Conservation (phyloP, 192 early-diverging fungal genomes). For the Dissophora ornata region DNA sequence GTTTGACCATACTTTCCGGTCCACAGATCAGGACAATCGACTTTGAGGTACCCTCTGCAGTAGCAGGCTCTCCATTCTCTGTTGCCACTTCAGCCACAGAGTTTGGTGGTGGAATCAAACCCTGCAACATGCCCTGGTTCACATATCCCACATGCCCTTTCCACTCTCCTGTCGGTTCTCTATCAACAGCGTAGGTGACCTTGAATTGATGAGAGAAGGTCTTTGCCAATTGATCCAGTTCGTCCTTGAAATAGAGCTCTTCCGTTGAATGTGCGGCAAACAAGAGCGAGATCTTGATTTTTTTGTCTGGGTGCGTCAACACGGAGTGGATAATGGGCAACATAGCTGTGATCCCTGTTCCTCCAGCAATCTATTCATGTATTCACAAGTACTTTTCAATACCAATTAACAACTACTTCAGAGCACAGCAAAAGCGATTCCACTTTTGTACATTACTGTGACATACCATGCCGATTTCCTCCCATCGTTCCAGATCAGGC, state of each 20-base stretch:
- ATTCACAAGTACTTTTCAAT: no score
- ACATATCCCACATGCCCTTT: slow-evolving; percentile 38
- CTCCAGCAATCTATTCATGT: slow-evolving; percentile 71
- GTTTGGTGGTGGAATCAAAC: slow-evolving; percentile 29
- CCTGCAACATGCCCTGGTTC: slow-evolving; percentile 49
- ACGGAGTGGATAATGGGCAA: slow-evolving; percentile 68
- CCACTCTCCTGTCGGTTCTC: slow-evolving; percentile 32
- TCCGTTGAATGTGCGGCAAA: slow-evolving; percentile 59
- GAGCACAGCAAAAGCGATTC: neutral
- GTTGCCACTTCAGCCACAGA: slow-evolving; percentile 1
- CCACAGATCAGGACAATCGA: slow-evolving; percentile 73
- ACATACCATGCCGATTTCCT: slow-evolving; percentile 67
- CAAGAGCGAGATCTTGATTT: slow-evolving; percentile 60
- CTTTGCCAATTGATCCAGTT: slow-evolving; percentile 63
- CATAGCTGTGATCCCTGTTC: slow-evolving; percentile 84
- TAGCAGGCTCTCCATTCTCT: neutral
- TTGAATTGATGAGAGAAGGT: slow-evolving; percentile 55
- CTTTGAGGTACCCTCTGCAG: neutral
- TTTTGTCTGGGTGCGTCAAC: slow-evolving; percentile 56
- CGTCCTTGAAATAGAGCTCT: slow-evolving; percentile 65
- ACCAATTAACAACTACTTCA: no score
- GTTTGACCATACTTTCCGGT: slow-evolving; percentile 69
- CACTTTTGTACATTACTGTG: neutral
- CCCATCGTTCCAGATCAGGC: slow-evolving; percentile 49
- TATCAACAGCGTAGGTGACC: slow-evolving; percentile 66